Conservation (phyloP, 352 stramenopile genomes). For the Globisporangium sylvaticum region DNA sequence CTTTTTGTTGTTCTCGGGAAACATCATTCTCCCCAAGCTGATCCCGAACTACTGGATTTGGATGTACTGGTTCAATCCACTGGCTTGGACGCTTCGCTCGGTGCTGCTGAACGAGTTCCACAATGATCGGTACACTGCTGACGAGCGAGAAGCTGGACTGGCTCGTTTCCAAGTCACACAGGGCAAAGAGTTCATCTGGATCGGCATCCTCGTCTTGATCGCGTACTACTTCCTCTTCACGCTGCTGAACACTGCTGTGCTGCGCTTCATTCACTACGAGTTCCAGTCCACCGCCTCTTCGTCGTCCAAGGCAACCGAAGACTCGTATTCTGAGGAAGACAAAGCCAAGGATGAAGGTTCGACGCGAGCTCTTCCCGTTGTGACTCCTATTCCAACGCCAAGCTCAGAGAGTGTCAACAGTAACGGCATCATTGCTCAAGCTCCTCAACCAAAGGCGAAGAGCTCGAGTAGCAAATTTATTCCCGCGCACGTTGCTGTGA, state of each 20-base stretch:
- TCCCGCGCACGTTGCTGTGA: conserved; percentile 25
- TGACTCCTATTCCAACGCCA: too few relatives aligned
- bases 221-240: conserved; percentile 45
- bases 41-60: conserved; percentile 43
- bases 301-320: not conserved
- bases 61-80: conserved; percentile 48
- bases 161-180: conserved; percentile 16
- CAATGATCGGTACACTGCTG: conserved; percentile 12
- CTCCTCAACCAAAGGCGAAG: too few relatives aligned
- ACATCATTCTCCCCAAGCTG: conserved; percentile 37
- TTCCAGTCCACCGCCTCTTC: conserved; percentile 5
- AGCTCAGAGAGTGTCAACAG: too few relatives aligned
- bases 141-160: not conserved
- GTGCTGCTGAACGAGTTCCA: conserved; percentile 35
- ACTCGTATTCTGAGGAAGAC: not conserved
- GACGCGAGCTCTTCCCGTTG: not conserved
- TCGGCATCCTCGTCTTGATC: conserved; percentile 30
- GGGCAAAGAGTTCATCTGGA: conserved; percentile 28
- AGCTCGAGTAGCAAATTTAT: not conserved
- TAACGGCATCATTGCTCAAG: too few relatives aligned
- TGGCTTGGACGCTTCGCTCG: conserved; percentile 32
- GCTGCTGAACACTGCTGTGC: conserved; percentile 26
- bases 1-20: conserved; percentile 43
- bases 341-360: conserved; percentile 16
- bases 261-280: conserved; percentile 41